Conservation (phyloP, 768 basidiomycete species). For the Naganishia onofrii region DNA sequence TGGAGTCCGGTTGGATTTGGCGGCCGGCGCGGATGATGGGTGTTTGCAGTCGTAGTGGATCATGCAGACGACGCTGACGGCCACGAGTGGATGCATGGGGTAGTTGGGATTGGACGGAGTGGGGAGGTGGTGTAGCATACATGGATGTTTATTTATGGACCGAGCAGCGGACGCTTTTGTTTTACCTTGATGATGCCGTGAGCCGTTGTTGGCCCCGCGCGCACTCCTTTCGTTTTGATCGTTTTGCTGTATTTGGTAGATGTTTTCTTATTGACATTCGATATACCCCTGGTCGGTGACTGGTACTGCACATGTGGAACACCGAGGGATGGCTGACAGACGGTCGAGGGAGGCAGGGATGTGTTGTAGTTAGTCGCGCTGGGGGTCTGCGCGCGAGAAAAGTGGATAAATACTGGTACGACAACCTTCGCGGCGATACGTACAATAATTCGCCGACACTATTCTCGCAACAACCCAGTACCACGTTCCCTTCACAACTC, state of each 20-base stretch:
- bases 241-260: neutral
- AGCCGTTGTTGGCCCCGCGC: neutral
- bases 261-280: constrained; percentile 2
- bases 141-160: neutral
- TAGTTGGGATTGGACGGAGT: neutral
- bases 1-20: too few species aligned
- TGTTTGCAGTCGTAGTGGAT: neutral
- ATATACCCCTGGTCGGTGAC: neutral
- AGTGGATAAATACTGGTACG: too few species aligned
- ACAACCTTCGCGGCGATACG: too few species aligned
- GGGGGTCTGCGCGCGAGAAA: too few species aligned
- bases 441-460: too few species aligned
- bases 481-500: too few species aligned
- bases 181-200: neutral
- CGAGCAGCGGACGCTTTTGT: neutral
- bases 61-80: neutral
- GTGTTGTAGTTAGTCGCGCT: too few species aligned
- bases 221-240: neutral
- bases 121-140: neutral
- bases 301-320: too few species aligned
- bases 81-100: neutral
- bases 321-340: too few species aligned
- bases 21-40: too few species aligned
- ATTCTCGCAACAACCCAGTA: too few species aligned
- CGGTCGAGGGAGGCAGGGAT: too few species aligned